Evolutionary conservation across 768 basidiomycete genomes (phyloP), one percentile per base, ranked within the genome.

Genomic region (Tulasnella sp.): DNA sequence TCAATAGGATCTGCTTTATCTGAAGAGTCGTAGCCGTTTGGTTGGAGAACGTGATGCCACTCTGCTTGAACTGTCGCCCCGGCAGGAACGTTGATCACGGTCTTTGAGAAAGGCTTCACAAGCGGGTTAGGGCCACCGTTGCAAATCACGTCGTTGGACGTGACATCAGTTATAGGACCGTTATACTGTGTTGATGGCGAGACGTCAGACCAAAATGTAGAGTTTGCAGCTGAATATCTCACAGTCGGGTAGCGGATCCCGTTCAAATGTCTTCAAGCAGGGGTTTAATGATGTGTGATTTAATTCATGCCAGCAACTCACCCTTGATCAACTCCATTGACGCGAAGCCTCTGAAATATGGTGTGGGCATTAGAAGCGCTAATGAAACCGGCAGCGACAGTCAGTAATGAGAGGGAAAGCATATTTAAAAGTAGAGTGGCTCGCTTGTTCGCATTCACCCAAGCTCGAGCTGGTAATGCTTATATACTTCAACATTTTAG

Each of bases 91-190:
- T 85, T 84, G 81, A 90, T 89, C 56, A 89, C 83, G 0, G 84
- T 74, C 38, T 52, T 34, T 19, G 82, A 80, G 83, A 89, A 71
- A 19, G 83, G 83, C 2, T 80, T 82, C n/a, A 80, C 81, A 0
- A 83, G 89, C 1, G 88, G 89, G 83, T 90, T 90, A 81, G 89
- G 89, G 19, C 89, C 89, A 27, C 90, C 89, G 75, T 91, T 91
- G 86, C 90, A 91, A 79, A 90, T 90, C 74, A 88, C 44, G 48
- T 88, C 88, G 83, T 89, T 89, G 0, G 88, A 89, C 12, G 86
- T 89, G 24, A 91, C 89, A 82, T 90, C 88, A 21, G 84, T 89
- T 80, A 91, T 89, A 16, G 90, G 89, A 38, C 83, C 83, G 81
- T 87, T 86, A 36, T 85, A 84, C 76, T 77, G 38, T 10, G 18